Base-by-base conservation (phyloP, 2,329 filamentous ascomycete genomes). In the Septoria petroselini region DNA sequence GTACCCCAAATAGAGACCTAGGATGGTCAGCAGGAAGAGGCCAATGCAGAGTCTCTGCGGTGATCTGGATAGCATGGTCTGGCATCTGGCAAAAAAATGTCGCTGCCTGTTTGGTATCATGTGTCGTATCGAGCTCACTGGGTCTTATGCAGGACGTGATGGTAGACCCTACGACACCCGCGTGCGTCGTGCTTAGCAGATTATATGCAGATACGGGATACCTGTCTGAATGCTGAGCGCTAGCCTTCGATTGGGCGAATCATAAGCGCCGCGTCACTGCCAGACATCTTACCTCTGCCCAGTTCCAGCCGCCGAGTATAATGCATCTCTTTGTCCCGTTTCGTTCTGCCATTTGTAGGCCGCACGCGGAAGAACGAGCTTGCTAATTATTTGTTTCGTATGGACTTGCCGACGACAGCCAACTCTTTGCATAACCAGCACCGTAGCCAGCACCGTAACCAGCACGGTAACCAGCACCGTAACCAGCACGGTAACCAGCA, bases 241-340 rank as follows among this genome's bases (percentile, higher is more conserved):
- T 37, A 37, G 33, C 33, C 33, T 37, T 37, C 33, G 33, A 37
- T 37, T 37, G 33, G 15, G n/a, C n/a, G n/a, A n/a, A n/a, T n/a
- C n/a, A n/a, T n/a, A n/a, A n/a, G n/a, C n/a, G n/a, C n/a, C n/a
- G n/a, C n/a, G n/a, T n/a, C n/a, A n/a, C n/a, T n/a, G n/a, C n/a
- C n/a, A n/a, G n/a, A n/a, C n/a, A n/a, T n/a, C n/a, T n/a, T n/a
- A n/a, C n/a, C n/a, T n/a, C n/a, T n/a, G n/a, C n/a, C n/a, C 15
- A 37, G 33, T 37, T 37, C 33, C 33, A 37, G 33, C 33, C 33
- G 33, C 33, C 33, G 33, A 37, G 33, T 37, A 17, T 37, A 37
- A 37, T 14, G 33, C 33, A 37, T 14, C 33, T 37, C 33, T 7
- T 37, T 14, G 33, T 37, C 33, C 33, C 33, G 33, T 37, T 37